phyloP scores from a whole-genome alignment of 306 rosid genomes.

The Cucumis hystrix region DNA sequence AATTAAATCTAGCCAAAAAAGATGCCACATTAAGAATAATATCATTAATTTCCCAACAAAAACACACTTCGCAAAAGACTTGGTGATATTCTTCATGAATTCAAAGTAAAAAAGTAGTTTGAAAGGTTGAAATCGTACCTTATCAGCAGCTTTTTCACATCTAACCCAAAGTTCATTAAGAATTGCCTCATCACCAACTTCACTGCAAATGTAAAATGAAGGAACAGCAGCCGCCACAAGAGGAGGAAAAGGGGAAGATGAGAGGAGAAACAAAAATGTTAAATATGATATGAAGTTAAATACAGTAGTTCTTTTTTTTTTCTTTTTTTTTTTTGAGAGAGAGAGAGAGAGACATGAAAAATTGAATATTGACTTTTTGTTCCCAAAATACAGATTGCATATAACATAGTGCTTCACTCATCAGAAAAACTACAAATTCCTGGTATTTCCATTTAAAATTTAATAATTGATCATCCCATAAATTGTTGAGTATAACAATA shows the following conservation, averaged over 20 bases:
- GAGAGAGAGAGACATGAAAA: neutral
- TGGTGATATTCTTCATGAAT: neutral
- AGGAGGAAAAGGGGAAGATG: neutral
- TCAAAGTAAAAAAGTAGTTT: neutral
- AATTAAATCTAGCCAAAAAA: neutral
- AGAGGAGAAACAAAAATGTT: neutral
- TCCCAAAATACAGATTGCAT: neutral
- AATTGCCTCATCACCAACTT: constrained; percentile 81
- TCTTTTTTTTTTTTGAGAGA: too few species aligned
- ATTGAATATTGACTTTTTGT: neutral
- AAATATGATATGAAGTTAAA: neutral
- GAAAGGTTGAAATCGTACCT: constrained; percentile 37
- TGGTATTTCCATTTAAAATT: neutral
- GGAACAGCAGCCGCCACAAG: neutral
- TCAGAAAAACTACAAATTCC: neutral
- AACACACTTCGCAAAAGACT: neutral
- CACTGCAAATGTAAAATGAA: constrained; percentile 33
- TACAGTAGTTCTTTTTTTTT: too few species aligned
- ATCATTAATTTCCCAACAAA: neutral
- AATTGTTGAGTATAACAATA: neutral
- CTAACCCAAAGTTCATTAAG: constrained; percentile 81
- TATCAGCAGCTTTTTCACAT: constrained; percentile 53
- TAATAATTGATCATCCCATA: neutral
- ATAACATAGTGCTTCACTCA: neutral
- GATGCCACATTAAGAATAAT: neutral